Evolutionary conservation across 495 filamentous ascomycete genomes (phyloP).

Genomic region (Pyrenula massariospora): DNA sequence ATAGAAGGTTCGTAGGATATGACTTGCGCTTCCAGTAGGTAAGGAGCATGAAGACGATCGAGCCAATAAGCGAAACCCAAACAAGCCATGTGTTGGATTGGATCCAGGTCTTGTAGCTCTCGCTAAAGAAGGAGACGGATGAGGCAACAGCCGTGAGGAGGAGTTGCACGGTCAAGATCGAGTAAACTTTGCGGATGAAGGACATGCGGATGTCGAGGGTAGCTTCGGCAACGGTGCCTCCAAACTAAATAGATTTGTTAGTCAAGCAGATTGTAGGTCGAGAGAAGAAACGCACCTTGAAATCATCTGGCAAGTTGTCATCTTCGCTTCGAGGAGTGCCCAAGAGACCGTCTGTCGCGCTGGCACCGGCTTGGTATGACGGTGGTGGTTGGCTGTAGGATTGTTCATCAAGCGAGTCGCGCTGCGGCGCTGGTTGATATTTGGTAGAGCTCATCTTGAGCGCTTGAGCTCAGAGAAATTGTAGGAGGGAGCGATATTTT

Average conservation of each 20-base stretch:
- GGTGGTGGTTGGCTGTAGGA: conserved; percentile 78
- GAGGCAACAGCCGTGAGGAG: conserved; percentile 71
- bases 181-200: conserved; percentile 91
- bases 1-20: conserved; percentile 89
- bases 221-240: conserved; percentile 81
- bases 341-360: conserved; percentile 39
- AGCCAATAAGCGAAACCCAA: conserved; percentile 70
- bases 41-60: conserved; percentile 69
- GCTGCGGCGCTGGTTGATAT: conserved; percentile 59
- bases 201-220: conserved; percentile 93
- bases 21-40: conserved; percentile 98
- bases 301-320: conserved; percentile 91
- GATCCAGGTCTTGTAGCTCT: conserved; percentile 75
- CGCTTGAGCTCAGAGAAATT: too few relatives aligned
- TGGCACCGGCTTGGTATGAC: conserved; percentile 52
- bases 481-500: too few relatives aligned
- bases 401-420: conserved; percentile 56
- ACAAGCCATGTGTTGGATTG: conserved; percentile 74
- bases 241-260: conserved; percentile 46
- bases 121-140: conserved; percentile 74
- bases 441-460: conserved; percentile 29
- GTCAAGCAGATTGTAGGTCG: background rate
- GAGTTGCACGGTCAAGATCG: conserved; percentile 81
- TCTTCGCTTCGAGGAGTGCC: conserved; percentile 68
- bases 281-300: conserved; percentile 51